Conservation (phyloP, 1,284 basidiomycete species). For the Anthracocystis walkeri region DNA sequence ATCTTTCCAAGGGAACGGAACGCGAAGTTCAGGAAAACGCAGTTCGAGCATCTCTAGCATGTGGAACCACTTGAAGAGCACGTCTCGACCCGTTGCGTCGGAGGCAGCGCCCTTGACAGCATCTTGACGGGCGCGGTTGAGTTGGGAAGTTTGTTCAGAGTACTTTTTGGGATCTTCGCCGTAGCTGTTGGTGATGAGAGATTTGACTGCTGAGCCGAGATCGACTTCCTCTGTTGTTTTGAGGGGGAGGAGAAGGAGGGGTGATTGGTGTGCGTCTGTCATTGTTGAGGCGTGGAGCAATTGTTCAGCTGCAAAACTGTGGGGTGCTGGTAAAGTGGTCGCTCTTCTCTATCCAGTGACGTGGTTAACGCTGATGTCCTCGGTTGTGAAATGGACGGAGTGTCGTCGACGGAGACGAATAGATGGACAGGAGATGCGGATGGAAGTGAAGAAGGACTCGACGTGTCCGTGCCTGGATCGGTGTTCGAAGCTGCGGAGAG, state of each 20-base stretch:
- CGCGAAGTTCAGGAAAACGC: constrained; percentile 93
- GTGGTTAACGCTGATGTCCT: background rate
- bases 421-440: background rate
- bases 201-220: constrained; percentile 87
- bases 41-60: constrained; percentile 97
- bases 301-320: too few species aligned
- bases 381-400: background rate
- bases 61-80: constrained; percentile 99
- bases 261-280: constrained; percentile 50
- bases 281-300: constrained; percentile 17
- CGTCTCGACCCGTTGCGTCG: constrained; percentile 75
- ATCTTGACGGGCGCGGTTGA: constrained; percentile 92
- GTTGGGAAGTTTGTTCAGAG: constrained; percentile 81
- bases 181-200: constrained; percentile 89
- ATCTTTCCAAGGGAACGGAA: constrained; percentile 94
- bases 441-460: background rate
- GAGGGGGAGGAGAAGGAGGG: constrained; percentile 70
- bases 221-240: constrained; percentile 78
- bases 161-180: constrained; percentile 92
- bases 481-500: background rate
- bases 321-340: background rate
- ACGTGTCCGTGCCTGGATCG: background rate
- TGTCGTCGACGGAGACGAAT: background rate
- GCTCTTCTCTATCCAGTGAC: background rate
- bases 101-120: constrained; percentile 95